Conservation (phyloP, 2,329 filamentous ascomycete genomes). For the Sclerotinia trifoliorum region DNA sequence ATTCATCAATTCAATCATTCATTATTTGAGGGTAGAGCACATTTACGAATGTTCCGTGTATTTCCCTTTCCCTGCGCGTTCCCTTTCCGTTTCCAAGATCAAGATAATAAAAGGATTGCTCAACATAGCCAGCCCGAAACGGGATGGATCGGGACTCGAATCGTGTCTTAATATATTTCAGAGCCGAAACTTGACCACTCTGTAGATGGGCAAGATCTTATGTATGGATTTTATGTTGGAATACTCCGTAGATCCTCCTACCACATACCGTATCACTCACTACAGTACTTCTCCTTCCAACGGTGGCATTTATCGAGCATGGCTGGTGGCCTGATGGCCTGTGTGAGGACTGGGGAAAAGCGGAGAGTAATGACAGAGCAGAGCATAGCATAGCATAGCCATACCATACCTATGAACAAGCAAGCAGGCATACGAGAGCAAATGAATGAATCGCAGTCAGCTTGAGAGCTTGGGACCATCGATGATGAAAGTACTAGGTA, state of each 20-base stretch:
- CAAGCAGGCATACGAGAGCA: not conserved
- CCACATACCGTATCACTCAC: not conserved
- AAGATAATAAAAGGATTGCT: slow-evolving; percentile 6
- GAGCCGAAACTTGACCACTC: slow-evolving; percentile 21
- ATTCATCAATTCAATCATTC: not conserved
- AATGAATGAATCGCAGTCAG: not conserved
- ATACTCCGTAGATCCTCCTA: slow-evolving; percentile 3
- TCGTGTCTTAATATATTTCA: slow-evolving; percentile 19
- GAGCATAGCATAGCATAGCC: not conserved
- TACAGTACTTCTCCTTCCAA: not conserved
- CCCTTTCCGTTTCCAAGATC: not conserved
- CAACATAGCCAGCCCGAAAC: slow-evolving; percentile 6
- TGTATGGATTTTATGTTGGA: not conserved
- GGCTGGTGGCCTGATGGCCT: not conserved
- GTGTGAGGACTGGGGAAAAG: not conserved
- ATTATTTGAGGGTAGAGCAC: too few species aligned
- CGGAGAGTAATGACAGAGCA: not conserved
- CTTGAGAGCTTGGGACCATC: not conserved
- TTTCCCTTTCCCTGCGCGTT: not conserved
- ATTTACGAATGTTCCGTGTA: not conserved
- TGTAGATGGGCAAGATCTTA: not conserved
- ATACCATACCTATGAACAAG: not conserved
- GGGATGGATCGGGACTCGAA: slow-evolving; percentile 19
- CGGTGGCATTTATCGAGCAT: not conserved
- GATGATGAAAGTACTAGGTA: not conserved